Base-by-base conservation (phyloP, 371 early-diverging fungal species). In the Rhizopus sp. region DNA sequence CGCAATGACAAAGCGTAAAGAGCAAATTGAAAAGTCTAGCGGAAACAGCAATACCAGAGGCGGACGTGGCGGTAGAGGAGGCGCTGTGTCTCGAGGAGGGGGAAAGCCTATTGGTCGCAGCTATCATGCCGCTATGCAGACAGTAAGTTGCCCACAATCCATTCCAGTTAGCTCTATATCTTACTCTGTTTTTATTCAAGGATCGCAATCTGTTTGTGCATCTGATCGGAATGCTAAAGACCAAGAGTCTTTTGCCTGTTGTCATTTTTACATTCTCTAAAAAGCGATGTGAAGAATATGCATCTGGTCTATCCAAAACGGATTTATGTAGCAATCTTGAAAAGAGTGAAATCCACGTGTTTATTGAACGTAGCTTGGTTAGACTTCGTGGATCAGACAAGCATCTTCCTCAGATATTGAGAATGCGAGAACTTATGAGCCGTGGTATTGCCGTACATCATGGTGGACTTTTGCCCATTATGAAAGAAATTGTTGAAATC, bases 401-500 rank as follows among this genome's bases (percentile, higher is more conserved):
- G 31, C 79, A 86, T 44, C 77, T 99, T 34, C 99, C 99, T 3
- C 99, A 99, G 79, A 86, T 99, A 33, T 53, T 85, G 35, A 84
- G 88, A 31, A 91, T 97, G 82, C 78, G 88, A 12, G 92, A 94
- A 23, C 71, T 94, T 51, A 75, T 99, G 49, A 74, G 81, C 46
- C 90, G 94, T 55, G 99, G 99, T 42, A 94, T 99, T 57, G 99
- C 95, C 5, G 95, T 98, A 9, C 99, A 99, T 77, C 99, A 99
- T 72, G 87, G 95, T 56, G 98, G 98, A 39, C 82, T 99, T 37
- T 85, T 99, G 56, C 99, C 99, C 2, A 95, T 99, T 63, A 84
- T 99, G 51, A 99, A 99, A 71, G 99, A 99, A 75, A 88, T 95
- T 66, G 97, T 99, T 5, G 99, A 99, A 75, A 95, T 99, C 53